Base-by-base conservation (phyloP, 2,329 filamentous ascomycete species). In the Chrysoporthe puriensis region DNA sequence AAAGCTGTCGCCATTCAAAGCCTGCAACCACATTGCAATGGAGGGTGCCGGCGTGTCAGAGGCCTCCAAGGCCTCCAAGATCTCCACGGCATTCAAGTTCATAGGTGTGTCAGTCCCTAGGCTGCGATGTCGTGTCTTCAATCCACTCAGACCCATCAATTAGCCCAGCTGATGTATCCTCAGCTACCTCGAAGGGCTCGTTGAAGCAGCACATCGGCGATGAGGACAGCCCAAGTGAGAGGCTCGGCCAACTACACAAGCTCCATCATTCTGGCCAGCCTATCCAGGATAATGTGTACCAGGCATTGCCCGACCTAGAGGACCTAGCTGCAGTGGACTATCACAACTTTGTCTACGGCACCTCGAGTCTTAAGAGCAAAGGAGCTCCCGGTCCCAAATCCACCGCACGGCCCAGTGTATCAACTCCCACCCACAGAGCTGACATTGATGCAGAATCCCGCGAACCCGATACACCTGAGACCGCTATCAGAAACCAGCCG, bases 321-420 rank as follows among this genome's bases (percentile, higher is more conserved):
- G 64, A 64, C 11, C 36, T 36, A 7, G 18, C 50, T 13, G 21
- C 62, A 52, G 50, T 67, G 4, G 67, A 69, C 26, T 69, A 69
- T 43, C 67, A 69, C 36, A 50, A 46, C 11, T 69, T 64, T 18
- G 54, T 67, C 7, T 62, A 58, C 16, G 43, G 48, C 1, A 44
- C 56, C 54, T 64, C 62, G 14, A 57, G 46, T 8, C 8, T 32
- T 4, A 48, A 62, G 7, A 34, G 48, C 40, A 40, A 48, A 6
- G 18, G 18, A 9, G 5, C 42, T 18, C 26, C 40, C 16, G 56
- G 34, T 16, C 5, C 6, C 6, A 43, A 21, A 11, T 50, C 60
- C 11, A 18, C 36, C 18, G 46, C 16, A 3, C 32, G 26, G n/a
- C 16, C 43, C 21, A 14, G 34, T 62, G 36, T 34, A 6, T 26